phyloP scores from a whole-genome alignment of 306 rosid genomes.

The Malus asiatica region DNA sequence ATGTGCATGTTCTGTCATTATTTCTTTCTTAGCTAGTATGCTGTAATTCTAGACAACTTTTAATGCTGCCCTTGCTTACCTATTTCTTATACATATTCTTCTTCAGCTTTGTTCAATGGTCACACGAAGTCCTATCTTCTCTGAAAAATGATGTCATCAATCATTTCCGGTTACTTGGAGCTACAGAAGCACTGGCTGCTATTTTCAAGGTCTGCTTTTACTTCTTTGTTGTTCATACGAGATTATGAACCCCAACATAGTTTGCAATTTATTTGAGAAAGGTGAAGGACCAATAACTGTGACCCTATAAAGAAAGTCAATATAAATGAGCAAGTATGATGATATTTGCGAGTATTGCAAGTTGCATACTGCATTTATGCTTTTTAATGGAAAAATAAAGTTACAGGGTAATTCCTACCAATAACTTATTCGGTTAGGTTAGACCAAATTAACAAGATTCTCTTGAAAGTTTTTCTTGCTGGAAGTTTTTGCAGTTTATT shows the following conservation, averaged over 20 bases:
- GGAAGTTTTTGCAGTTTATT: neutral
- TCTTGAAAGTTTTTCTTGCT: neutral
- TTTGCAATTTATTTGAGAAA: neutral
- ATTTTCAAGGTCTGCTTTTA: conserved; percentile 72
- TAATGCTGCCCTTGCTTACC: conserved; percentile 12
- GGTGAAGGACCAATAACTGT: neutral
- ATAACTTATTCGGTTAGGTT: neutral
- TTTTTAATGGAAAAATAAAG: neutral
- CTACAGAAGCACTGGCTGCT: conserved; percentile 65
- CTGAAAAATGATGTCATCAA: conserved; percentile 47
- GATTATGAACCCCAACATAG: neutral
- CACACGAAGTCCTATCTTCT: conserved; percentile 71
- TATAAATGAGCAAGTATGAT: neutral
- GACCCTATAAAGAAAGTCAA: neutral
- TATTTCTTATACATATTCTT: conserved; percentile 20
- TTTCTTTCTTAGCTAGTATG: neutral
- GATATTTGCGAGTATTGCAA: neutral
- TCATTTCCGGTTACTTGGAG: conserved; percentile 80
- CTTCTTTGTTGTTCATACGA: conserved; percentile 10
- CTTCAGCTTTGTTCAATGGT: conserved; percentile 89
- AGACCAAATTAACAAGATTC: neutral
- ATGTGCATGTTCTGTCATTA: neutral
- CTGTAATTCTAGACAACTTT: neutral
- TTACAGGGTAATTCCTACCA: neutral
- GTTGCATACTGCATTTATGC: neutral